Percentiles rank a stretch among this genome's conserved stretches.
Conservation (phyloP, 2,329 filamentous ascomycete genomes). For the Colletotrichum theobromicola region DNA sequence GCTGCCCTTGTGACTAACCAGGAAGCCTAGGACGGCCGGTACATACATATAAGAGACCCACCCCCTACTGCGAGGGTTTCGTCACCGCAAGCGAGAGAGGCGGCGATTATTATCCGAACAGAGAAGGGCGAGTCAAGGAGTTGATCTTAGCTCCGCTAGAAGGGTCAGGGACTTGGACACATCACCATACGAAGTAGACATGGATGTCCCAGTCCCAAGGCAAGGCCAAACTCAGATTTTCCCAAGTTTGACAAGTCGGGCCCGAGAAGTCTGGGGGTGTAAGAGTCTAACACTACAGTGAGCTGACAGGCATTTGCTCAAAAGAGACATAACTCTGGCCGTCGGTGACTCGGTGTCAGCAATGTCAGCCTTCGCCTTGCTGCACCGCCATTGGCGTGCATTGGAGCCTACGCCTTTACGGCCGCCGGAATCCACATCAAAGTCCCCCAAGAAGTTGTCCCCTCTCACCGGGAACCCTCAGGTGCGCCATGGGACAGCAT, state of each 20-base stretch:
- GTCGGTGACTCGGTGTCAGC: neutral
- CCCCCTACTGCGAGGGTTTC: neutral
- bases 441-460: neutral
- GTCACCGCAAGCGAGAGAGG: neutral
- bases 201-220: neutral
- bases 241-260: too few relatives aligned
- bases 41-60: neutral
- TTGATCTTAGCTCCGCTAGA: neutral
- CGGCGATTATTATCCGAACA: neutral
- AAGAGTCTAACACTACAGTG: neutral
- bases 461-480: neutral
- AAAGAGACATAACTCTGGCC: neutral
- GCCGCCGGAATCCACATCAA: neutral
- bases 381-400: neutral
- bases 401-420: neutral
- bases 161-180: neutral
- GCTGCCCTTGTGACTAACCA: neutral
- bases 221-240: neutral
- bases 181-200: neutral
- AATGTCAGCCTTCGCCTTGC: neutral
- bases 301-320: neutral
- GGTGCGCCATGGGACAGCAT: neutral
- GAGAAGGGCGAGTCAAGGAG: neutral
- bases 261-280: neutral
- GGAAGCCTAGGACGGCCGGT: neutral